phyloP scores from a whole-genome alignment of 306 rosid species.

The Vigna trinervia region DNA sequence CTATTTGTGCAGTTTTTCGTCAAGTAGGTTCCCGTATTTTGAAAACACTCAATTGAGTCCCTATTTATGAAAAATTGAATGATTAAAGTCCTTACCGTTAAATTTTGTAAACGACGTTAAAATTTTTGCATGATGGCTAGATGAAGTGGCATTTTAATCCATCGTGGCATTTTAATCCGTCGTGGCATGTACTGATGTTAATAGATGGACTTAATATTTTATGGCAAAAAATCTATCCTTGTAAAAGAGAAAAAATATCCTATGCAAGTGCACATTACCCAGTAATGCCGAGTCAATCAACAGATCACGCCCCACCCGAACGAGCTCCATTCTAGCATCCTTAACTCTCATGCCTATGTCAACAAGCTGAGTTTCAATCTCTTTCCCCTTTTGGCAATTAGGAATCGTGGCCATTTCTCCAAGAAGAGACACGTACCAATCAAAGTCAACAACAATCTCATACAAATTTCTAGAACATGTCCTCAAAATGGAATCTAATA shows the following conservation, averaged over 20 bases:
- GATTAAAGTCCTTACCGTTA: too few species aligned
- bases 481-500: slow-evolving; percentile 71
- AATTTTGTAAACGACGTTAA: too few species aligned
- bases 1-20: too few species aligned
- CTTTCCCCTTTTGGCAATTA: slow-evolving; percentile 81
- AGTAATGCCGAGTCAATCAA: slow-evolving; percentile 94
- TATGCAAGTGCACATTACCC: slow-evolving; percentile 75
- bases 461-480: slow-evolving; percentile 73
- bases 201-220: too few species aligned
- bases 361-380: slow-evolving; percentile 85
- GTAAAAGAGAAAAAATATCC: slow-evolving; percentile 46
- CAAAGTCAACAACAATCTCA: slow-evolving; percentile 81
- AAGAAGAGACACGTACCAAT: slow-evolving; percentile 86
- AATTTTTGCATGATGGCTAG: too few species aligned
- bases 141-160: too few species aligned
- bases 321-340: slow-evolving; percentile 88
- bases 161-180: too few species aligned
- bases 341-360: slow-evolving; percentile 90
- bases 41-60: too few species aligned
- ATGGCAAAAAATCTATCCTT: too few species aligned
- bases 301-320: slow-evolving; percentile 73
- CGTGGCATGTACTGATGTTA: too few species aligned
- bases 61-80: too few species aligned
- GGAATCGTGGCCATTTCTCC: slow-evolving; percentile 90
- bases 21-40: too few species aligned